Evolutionary conservation across 2,329 filamentous ascomycete species (phyloP).

Genomic region (Pestalotiopsis sp.): DNA sequence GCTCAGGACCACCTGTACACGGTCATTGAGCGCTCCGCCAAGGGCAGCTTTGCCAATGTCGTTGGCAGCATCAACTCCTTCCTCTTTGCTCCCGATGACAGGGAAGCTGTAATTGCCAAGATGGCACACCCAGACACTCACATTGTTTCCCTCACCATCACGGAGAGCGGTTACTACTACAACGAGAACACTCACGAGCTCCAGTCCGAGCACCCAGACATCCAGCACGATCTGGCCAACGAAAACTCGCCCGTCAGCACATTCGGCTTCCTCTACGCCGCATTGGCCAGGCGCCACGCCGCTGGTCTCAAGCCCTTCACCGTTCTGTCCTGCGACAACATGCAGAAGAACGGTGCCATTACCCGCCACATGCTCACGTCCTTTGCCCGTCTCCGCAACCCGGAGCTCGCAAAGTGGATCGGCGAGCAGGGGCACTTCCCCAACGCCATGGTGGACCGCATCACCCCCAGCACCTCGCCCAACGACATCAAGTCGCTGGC

Average conservation of each 20-base stretch:
- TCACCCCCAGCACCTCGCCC: constrained; percentile 52
- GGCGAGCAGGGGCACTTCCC: constrained; percentile 50
- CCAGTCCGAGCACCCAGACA: constrained; percentile 49
- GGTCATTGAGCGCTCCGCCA: constrained; percentile 55
- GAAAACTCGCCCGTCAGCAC: constrained; percentile 47
- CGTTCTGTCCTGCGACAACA: constrained; percentile 59
- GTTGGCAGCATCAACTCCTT: constrained; percentile 56
- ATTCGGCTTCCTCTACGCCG: constrained; percentile 56
- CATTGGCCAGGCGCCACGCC: constrained; percentile 46
- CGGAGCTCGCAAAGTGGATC: constrained; percentile 53
- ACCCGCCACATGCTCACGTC: constrained; percentile 54
- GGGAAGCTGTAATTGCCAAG: constrained; percentile 55
- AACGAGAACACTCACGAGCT: constrained; percentile 61
- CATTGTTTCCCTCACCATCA: constrained; percentile 59
- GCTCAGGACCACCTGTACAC: constrained; percentile 57
- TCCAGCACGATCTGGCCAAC: constrained; percentile 50
- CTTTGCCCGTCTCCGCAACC: constrained; percentile 50
- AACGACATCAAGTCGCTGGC: constrained; percentile 48
- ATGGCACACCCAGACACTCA: constrained; percentile 57
- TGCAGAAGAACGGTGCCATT: constrained; percentile 60
- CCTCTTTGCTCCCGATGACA: constrained; percentile 54
- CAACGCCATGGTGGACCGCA: constrained; percentile 60
- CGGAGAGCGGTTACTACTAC: constrained; percentile 60
- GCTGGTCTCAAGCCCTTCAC: constrained; percentile 55
- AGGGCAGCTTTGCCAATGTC: constrained; percentile 49